These are phyloP conservation scores for Chrysanthemum lavandulifolium DNA, from an alignment of 129 eudicot genomes.

Conservation along the genomic window DNA sequence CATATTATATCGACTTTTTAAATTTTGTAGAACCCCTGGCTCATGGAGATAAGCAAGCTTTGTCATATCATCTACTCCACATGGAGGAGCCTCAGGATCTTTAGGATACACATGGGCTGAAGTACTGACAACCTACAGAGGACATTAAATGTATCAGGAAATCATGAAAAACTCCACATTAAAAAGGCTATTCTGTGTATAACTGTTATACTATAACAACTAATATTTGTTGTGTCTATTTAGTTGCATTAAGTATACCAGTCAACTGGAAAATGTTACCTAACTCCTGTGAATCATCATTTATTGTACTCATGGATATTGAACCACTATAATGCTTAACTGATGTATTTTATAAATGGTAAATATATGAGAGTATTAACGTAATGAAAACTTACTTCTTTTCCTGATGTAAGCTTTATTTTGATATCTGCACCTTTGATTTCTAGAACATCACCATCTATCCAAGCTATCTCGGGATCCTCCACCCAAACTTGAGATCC, in stretches of 20 bases:
- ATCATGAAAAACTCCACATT: constrained; percentile 3
- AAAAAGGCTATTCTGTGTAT: constrained; percentile 10
- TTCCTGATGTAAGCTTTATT: constrained; percentile 59
- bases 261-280: neutral
- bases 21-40: constrained; percentile 82
- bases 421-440: constrained; percentile 62
- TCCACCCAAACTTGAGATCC: constrained; percentile 98
- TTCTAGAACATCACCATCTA: constrained; percentile 86
- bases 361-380: neutral
- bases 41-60: constrained; percentile 91
- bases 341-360: neutral
- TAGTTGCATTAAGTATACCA: neutral
- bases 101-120: constrained; percentile 56
- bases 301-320: neutral
- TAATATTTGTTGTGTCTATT: neutral
- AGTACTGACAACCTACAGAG: constrained; percentile 48
- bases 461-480: constrained; percentile 92
- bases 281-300: constrained; percentile 2
- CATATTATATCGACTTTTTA: constrained; percentile 65
- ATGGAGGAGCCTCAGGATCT: constrained; percentile 74
- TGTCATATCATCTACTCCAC: constrained; percentile 97
- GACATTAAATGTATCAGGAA: constrained; percentile 13
- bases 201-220: neutral
- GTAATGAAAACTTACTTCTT: constrained; percentile 50
- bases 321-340: neutral